phyloP scores from a whole-genome alignment of 176 grass and related monocot species.

The Aegilops tauschii region DNA sequence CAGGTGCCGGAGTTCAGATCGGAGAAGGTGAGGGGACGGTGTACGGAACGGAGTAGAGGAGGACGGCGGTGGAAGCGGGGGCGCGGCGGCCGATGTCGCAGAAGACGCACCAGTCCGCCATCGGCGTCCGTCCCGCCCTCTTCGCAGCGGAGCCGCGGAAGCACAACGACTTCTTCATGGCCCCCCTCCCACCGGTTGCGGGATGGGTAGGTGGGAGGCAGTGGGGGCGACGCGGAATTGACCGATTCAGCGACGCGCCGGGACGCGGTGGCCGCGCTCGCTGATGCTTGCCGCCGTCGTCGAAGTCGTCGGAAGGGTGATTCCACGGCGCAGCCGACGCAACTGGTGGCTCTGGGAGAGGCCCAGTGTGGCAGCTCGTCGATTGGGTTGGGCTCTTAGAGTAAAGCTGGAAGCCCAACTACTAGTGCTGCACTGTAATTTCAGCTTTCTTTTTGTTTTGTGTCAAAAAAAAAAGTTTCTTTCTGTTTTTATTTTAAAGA shows the following conservation, averaged over 20 bases:
- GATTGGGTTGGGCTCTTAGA: background rate
- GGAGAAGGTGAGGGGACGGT: background rate
- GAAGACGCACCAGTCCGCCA: conserved; percentile 61
- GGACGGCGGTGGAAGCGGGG: conserved; percentile 34
- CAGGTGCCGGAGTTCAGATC: background rate
- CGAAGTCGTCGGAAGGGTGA: conserved; percentile 5
- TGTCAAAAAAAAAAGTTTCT: too few relatives aligned
- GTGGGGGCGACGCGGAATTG: conserved; percentile 24
- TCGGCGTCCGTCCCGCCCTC: conserved; percentile 21
- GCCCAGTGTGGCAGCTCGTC: background rate
- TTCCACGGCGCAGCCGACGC: background rate
- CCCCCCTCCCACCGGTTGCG: background rate
- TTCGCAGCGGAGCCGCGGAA: conserved; percentile 33
- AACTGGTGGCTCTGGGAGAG: background rate
- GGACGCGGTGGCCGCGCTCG: conserved; percentile 20
- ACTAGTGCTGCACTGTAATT: background rate
- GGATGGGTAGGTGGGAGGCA: background rate
- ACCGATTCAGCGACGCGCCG: background rate
- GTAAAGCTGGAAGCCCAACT: background rate
- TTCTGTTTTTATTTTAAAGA: background rate
- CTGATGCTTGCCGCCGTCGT: conserved; percentile 14
- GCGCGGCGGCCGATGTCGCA: conserved; percentile 66
- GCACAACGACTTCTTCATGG: conserved; percentile 49
- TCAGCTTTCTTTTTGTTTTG: background rate
- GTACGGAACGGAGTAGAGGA: conserved; percentile 75